These are phyloP conservation scores for Suhomyces coccinellae DNA, from an alignment of 1,139 yeast species.

Conservation along the genomic window DNA sequence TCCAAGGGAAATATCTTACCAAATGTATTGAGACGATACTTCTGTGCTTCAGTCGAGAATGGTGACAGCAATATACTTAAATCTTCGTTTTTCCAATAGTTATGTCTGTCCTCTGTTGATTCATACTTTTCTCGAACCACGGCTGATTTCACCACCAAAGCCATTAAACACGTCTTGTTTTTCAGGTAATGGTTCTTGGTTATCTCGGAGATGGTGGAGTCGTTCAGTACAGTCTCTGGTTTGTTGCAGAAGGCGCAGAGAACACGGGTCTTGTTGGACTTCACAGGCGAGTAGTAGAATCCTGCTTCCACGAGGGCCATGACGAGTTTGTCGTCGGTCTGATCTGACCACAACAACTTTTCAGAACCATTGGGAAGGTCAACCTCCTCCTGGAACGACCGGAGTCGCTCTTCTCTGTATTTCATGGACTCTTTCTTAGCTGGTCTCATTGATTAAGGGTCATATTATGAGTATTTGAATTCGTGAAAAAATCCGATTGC, in stretches of 20 bases:
- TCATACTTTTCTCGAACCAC: slow-evolving; percentile 12
- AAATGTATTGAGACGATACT: slow-evolving; percentile 54
- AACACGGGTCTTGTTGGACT: slow-evolving; percentile 44
- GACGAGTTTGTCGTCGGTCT: slow-evolving; percentile 35
- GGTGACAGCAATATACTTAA: slow-evolving; percentile 26
- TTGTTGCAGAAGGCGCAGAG: slow-evolving; percentile 64
- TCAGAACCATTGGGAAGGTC: slow-evolving; percentile 13
- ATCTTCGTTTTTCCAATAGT: slow-evolving; percentile 16
- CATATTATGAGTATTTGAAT: not conserved
- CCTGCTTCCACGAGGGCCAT: slow-evolving; percentile 63
- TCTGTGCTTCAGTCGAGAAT: slow-evolving; percentile 31
- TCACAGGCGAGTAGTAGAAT: slow-evolving; percentile 65
- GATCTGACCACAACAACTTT: slow-evolving; percentile 24
- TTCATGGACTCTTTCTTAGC: slow-evolving; percentile 19
- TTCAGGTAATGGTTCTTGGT: slow-evolving; percentile 47
- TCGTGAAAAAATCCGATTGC: not conserved
- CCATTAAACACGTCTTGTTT: slow-evolving; percentile 22
- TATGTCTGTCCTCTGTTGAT: slow-evolving; percentile 6
- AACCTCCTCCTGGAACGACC: slow-evolving; percentile 26
- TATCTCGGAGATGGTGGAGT: slow-evolving; percentile 30
- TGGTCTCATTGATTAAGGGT: slow-evolving; percentile 13
- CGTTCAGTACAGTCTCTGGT: slow-evolving; percentile 39
- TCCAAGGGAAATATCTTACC: slow-evolving; percentile 58
- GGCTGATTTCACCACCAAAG: slow-evolving; percentile 31
- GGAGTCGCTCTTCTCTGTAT: slow-evolving; percentile 24